Evolutionary conservation across 2,329 filamentous ascomycete species (phyloP).

Genomic region (Fusarium irregulare): DNA sequence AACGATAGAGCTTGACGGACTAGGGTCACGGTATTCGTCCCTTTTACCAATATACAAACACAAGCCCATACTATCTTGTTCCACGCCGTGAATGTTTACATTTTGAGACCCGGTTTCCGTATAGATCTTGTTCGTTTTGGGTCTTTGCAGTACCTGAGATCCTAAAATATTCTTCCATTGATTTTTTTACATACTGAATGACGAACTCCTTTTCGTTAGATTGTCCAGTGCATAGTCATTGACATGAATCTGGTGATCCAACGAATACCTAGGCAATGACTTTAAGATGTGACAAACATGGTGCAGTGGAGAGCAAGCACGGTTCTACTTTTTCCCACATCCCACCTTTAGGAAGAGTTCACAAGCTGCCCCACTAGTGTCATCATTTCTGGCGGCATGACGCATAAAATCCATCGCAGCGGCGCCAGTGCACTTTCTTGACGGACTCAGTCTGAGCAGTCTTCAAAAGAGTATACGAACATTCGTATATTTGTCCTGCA

Average conservation of each 20-base stretch:
- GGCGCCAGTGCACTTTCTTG: not conserved
- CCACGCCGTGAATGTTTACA: not conserved
- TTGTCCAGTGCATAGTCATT: not conserved
- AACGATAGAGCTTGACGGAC: conserved; percentile 34
- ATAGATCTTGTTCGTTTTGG: not conserved
- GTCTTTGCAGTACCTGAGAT: not conserved
- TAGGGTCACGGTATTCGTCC: not conserved
- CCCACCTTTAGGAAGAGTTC: conserved; percentile 10
- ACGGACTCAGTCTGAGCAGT: not conserved
- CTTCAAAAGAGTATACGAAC: not conserved
- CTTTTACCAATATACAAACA: conserved; percentile 30
- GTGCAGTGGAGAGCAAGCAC: not conserved
- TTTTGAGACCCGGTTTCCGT: not conserved
- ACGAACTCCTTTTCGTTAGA: not conserved
- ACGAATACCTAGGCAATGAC: not conserved
- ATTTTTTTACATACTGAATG: not conserved
- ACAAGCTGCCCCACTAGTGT: conserved; percentile 39
- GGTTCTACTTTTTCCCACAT: conserved; percentile 3
- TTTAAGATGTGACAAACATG: not conserved
- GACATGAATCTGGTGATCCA: not conserved
- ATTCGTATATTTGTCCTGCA: not conserved
- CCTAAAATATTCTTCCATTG: not conserved
- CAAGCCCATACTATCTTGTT: conserved; percentile 21
- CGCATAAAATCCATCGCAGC: conserved; percentile 22
- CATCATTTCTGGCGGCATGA: conserved; percentile 39